Base-by-base conservation (phyloP, 148 eudicot genomes). In the Diospyros kaki region DNA sequence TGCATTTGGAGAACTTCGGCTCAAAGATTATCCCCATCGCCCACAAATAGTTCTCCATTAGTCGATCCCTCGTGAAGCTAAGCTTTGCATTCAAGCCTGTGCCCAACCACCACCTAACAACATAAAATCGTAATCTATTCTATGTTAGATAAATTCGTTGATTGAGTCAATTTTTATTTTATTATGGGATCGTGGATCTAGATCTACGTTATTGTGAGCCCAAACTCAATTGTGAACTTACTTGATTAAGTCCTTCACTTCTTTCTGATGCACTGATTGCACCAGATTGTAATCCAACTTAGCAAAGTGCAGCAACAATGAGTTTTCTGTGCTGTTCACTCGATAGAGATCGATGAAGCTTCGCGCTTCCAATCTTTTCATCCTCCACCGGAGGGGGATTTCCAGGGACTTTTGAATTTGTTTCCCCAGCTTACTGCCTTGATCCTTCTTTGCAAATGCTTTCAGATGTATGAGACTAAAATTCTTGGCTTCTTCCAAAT, bases 41-140 rank as follows among this genome's bases (percentile, higher is more conserved):
- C 76, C 76, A 73, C 40, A 73, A 51, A 63, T 73, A 73, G 9
- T 73, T 73, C 56, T 73, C 76, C 76, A 73, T 15, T 51, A 73
- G 63, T 4, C 76, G 76, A 64, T 73, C 76, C 48, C 76, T 52
- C 1, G 69, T 48, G 51, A 73, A 73, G 60, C 48, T 3, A 14
- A 73, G 76, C 59, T 50, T 50, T 48, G 59, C 66, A 11, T 12
- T 73, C 48, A 73, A 62, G 11, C 68, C 76, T 68, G 63, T 50
- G 76, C 63, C 15, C 56, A 1, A 40, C 76, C 76, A 73, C 76
- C 76, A 73, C 76, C 76, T 63, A 50, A 38, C 44, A 8, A 63
- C 41, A 4, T 14, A 50, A 64, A 7, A 45, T 18, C n/a, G 3
- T 9, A 59, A 59, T 8, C 4, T 4, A 4, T 48, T 48, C 6